These are phyloP conservation scores for Vitis hybrid DNA, from an alignment of 177 flowering plant genomes.

Conservation along the genomic window DNA sequence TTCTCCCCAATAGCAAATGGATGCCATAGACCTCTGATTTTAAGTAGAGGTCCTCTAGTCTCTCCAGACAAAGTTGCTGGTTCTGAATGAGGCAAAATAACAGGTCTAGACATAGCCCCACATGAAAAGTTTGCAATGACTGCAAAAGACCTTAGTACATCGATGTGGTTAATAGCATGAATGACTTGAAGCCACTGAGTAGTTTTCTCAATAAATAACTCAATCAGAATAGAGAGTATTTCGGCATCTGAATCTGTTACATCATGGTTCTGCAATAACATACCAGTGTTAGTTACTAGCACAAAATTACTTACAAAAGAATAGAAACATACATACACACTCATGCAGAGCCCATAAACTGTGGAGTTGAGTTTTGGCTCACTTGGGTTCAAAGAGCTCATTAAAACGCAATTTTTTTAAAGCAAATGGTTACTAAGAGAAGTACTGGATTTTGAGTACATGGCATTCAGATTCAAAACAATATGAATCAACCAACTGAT, in stretches of 20 bases:
- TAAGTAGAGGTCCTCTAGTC: conserved; percentile 52
- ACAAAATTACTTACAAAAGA: not conserved
- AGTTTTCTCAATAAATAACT: conserved; percentile 67
- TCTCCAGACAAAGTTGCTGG: conserved; percentile 22
- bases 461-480: no score
- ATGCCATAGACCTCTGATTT: conserved; percentile 85
- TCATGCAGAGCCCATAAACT: not conserved
- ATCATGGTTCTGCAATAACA: conserved; percentile 64
- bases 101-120: conserved; percentile 78
- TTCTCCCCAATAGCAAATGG: conserved; percentile 79
- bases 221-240: conserved; percentile 71
- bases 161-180: conserved; percentile 67
- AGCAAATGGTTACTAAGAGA: no score
- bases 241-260: conserved; percentile 71
- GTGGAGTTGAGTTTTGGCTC: not conserved
- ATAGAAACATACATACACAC: not conserved
- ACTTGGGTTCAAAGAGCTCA: no score
- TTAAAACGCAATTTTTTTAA: no score
- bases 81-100: conserved; percentile 45
- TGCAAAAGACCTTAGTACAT: conserved; percentile 89
- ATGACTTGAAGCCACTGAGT: conserved; percentile 71
- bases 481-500: no score
- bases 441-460: no score
- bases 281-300: conserved; percentile 8
- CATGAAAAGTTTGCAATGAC: conserved; percentile 51